Conservation (phyloP, 805 yeast species). For the Starmerella cellae region DNA sequence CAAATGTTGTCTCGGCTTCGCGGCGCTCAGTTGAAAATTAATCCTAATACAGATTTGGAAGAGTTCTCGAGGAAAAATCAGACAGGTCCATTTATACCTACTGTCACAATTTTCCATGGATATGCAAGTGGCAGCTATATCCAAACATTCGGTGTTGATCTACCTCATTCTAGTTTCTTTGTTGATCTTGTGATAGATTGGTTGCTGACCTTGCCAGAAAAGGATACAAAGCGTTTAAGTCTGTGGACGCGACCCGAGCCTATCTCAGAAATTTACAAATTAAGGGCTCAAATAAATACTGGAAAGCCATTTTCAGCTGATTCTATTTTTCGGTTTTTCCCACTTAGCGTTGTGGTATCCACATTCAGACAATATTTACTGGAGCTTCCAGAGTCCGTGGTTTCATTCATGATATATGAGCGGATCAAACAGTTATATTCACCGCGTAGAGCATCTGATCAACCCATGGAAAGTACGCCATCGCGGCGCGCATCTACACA, state of each 20-base stretch:
- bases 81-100: conserved; percentile 63
- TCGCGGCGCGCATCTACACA: no score
- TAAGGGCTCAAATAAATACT: conserved; percentile 34
- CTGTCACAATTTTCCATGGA: conserved; percentile 55
- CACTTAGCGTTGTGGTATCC: conserved; percentile 42
- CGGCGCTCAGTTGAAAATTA: conserved; percentile 47
- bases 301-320: conserved; percentile 25
- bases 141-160: conserved; percentile 71
- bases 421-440: conserved; percentile 43
- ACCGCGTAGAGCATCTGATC: neutral
- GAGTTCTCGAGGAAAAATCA: conserved; percentile 46
- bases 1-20: conserved; percentile 36
- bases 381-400: conserved; percentile 63
- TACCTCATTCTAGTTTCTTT: conserved; percentile 51
- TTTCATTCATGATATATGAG: conserved; percentile 51
- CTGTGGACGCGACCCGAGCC: conserved; percentile 49
- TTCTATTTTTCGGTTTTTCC: conserved; percentile 30
- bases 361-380: conserved; percentile 51
- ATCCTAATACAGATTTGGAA: conserved; percentile 50
- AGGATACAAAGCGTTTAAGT: neutral
- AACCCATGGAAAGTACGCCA: no score
- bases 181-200: conserved; percentile 47
- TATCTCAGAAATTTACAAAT: conserved; percentile 42
- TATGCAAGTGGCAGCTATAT: conserved; percentile 46
- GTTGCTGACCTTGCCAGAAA: conserved; percentile 21